Percentiles rank a stretch among this genome's conserved stretches.
phyloP scores from a whole-genome alignment of 2,329 filamentous ascomycete genomes.

The Monosporascus sp. region DNA sequence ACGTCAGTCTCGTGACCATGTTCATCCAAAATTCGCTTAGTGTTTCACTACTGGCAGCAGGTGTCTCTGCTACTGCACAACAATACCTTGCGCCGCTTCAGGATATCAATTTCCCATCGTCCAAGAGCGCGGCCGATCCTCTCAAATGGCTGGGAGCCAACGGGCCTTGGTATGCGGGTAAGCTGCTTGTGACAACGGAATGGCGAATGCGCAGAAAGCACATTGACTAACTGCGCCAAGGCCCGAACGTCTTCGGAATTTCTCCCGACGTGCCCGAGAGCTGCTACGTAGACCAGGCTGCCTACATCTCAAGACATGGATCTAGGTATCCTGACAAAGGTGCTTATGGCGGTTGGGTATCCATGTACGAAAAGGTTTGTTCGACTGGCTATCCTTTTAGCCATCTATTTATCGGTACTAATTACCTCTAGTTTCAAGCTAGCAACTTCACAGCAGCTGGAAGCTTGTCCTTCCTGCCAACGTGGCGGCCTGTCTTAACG shows the following conservation, averaged over 20 bases:
- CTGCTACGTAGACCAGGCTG: conserved; percentile 56
- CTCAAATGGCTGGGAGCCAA: conserved; percentile 47
- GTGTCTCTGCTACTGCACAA: conserved; percentile 6
- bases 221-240: conserved; percentile 23
- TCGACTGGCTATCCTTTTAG: background rate
- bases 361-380: conserved; percentile 38
- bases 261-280: conserved; percentile 47
- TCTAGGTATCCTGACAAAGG: conserved; percentile 58
- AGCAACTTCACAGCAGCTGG: conserved; percentile 49
- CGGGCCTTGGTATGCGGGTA: conserved; percentile 47
- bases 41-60: conserved; percentile 5
- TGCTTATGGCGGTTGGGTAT: conserved; percentile 53
- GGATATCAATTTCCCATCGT: conserved; percentile 26
- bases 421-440: conserved; percentile 40
- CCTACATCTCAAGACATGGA: conserved; percentile 56
- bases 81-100: conserved; percentile 24
- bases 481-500: conserved; percentile 54
- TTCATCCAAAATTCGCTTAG: conserved; percentile 3
- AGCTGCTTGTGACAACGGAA: conserved; percentile 3
- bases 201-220: background rate
- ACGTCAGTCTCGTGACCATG: conserved; percentile 6
- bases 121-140: conserved; percentile 33
- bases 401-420: background rate
- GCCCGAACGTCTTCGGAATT: conserved; percentile 52
- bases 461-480: conserved; percentile 49